phyloP scores from a whole-genome alignment of 805 yeast genomes.

The Metschnikowia aberdeeniae region DNA sequence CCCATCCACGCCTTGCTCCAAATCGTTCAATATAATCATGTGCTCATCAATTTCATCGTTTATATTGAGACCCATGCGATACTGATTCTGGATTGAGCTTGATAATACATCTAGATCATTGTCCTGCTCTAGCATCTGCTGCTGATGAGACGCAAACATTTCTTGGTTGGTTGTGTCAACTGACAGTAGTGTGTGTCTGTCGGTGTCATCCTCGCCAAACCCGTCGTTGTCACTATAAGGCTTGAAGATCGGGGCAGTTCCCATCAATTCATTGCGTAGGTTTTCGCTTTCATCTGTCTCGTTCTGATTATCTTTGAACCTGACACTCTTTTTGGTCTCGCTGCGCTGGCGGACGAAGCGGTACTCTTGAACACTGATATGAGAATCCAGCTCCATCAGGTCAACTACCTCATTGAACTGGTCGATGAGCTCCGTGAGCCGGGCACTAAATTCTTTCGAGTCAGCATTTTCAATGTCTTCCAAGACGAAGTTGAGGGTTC shows the following conservation, averaged over 20 bases:
- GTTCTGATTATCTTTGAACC: constrained; percentile 26
- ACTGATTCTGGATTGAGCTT: constrained; percentile 32
- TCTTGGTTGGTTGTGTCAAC: constrained; percentile 34
- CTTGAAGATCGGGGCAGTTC: constrained; percentile 25
- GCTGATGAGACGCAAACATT: constrained; percentile 41
- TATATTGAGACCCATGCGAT: constrained; percentile 36
- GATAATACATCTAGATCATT: constrained; percentile 32
- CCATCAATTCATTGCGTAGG: constrained; percentile 32
- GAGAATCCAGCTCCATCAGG: constrained; percentile 22
- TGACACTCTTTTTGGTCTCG: constrained; percentile 27
- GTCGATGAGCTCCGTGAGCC: constrained; percentile 3
- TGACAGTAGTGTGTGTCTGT: constrained; percentile 19
- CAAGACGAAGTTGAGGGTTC: constrained; percentile 27
- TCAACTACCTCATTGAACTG: constrained; percentile 19
- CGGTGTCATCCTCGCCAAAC: constrained; percentile 13
- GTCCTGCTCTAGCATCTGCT: constrained; percentile 37
- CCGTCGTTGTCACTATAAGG: constrained; percentile 31
- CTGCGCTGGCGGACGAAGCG: constrained; percentile 13
- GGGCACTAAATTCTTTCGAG: constrained; percentile 3
- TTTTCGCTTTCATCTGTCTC: constrained; percentile 21
- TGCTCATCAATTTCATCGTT: constrained; percentile 41
- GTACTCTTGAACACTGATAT: constrained; percentile 31
- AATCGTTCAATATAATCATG: constrained; percentile 36
- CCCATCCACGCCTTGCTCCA: constrained; percentile 39
- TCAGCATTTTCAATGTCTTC: constrained; percentile 21